phyloP scores from a whole-genome alignment of 768 basidiomycete species.

The Baorangia bicolor region DNA sequence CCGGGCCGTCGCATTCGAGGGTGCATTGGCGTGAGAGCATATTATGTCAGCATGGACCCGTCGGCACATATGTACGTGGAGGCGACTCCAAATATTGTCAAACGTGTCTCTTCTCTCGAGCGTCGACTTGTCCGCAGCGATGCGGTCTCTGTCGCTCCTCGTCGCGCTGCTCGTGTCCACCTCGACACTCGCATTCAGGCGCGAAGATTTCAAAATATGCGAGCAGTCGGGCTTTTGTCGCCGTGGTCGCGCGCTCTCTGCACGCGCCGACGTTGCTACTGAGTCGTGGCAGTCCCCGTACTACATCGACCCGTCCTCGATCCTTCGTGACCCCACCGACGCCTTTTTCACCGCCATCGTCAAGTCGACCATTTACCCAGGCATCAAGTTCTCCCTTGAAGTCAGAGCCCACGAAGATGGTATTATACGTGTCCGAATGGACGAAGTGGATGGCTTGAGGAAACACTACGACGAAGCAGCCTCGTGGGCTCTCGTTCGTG shows the following conservation, averaged over 20 bases:
- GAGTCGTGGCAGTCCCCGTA: constrained; percentile 85
- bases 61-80: not conserved
- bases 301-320: constrained; percentile 62
- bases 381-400: constrained; percentile 78
- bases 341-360: constrained; percentile 75
- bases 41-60: constrained; percentile 5
- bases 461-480: constrained; percentile 93
- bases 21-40: constrained; percentile 12
- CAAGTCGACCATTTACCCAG: constrained; percentile 78
- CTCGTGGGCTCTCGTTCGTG: constrained; percentile 78
- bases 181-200: constrained; percentile 58
- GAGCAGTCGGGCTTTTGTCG: constrained; percentile 94
- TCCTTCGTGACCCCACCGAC: constrained; percentile 45
- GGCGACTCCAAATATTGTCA: too few species aligned
- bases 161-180: constrained; percentile 34
- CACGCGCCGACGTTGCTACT: constrained; percentile 59
- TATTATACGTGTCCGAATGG: constrained; percentile 88
- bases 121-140: not conserved
- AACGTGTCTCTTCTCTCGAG: too few species aligned
- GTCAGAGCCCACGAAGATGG: constrained; percentile 85
- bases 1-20: constrained; percentile 51
- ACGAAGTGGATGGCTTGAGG: constrained; percentile 74
- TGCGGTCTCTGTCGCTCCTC: constrained; percentile 27
- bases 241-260: constrained; percentile 80
- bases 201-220: constrained; percentile 92